A percentile compares a stretch with the other conserved stretches of the same genome.
phyloP scores from a whole-genome alignment of 768 basidiomycete genomes.

The Hypsizygus marmoreus region DNA sequence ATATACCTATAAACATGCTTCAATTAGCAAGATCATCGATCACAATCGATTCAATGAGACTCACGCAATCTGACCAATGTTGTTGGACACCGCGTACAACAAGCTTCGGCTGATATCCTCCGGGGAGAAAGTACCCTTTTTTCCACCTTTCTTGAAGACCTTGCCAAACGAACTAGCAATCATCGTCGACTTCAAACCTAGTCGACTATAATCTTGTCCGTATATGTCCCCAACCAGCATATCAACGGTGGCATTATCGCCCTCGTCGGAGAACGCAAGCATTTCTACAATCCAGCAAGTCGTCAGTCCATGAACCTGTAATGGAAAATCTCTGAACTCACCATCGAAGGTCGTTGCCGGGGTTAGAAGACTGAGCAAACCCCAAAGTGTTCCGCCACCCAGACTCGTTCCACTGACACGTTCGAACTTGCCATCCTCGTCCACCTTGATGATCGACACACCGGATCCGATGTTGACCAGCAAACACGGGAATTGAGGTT shows the following conservation, averaged over 20 bases:
- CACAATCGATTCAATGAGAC: slow-evolving; percentile 34
- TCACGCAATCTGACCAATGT: slow-evolving; percentile 99
- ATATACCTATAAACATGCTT: slow-evolving; percentile 79
- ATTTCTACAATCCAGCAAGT: slow-evolving; percentile 65
- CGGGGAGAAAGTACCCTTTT: slow-evolving; percentile 77
- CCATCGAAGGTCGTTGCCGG: slow-evolving; percentile 95
- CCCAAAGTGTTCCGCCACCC: slow-evolving; percentile 98
- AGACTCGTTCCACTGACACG: slow-evolving; percentile 96
- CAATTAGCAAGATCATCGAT: slow-evolving; percentile 8
- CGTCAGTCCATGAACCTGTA: slow-evolving; percentile 2
- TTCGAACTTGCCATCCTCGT: slow-evolving; percentile 93
- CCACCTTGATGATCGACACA: slow-evolving; percentile 96
- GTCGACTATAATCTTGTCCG: slow-evolving; percentile 93
- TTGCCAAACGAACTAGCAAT: slow-evolving; percentile 99
- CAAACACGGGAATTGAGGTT: slow-evolving; percentile 90
- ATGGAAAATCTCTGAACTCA: slow-evolving; percentile 39
- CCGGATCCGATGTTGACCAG: slow-evolving; percentile 98
- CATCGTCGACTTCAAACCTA: slow-evolving; percentile 96
- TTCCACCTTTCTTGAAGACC: slow-evolving; percentile 88
- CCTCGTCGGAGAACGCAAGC: slow-evolving; percentile 89
- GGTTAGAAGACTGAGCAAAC: slow-evolving; percentile 90
- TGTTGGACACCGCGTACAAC: slow-evolving; percentile 96
- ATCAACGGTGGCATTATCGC: slow-evolving; percentile 92
- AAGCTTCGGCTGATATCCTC: slow-evolving; percentile 95
- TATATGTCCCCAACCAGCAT: slow-evolving; percentile 99